Evolutionary conservation across 2,329 filamentous ascomycete species (phyloP), one percentile per base, ranked within the genome.

Genomic region (Aspergillus puulaauensis): DNA sequence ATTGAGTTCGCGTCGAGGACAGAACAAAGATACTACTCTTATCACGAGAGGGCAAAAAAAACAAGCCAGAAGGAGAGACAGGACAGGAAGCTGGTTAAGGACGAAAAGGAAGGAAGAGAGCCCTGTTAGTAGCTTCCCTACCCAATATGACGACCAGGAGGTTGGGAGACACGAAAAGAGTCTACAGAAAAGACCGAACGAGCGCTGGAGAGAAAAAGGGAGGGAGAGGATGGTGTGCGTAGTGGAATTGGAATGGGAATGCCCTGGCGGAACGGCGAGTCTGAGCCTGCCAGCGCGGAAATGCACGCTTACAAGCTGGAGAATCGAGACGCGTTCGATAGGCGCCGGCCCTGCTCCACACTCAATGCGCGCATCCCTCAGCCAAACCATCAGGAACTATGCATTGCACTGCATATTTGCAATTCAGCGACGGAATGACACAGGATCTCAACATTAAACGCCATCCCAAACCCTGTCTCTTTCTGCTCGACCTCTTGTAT

Each of bases 181-280:
- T 57, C 60, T 64, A 60, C 58, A 61, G 62, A 61, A 63, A 67
- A 62, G 61, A 64, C 64, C 58, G 63, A 66, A 63, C 60, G 54
- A 41, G 54, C 58, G 65, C 57, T 60, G 41, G 54, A 59, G 62
- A 48, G 19, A 45, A 65, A 66, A 68, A 64, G 57, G 61, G 60
- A 58, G 63, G 27, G 27, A 62, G 54, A 62, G 55, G 57, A 56
- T 54, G 57, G 62, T 68, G 62, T 68, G 68, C 67, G 70, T 67
- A 66, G 69, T 71, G 69, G 70, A 72, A 73, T 72, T 71, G 69
- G 70, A 72, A 73, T 72, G 69, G 68, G 70, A 72, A 73, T 72
- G 69, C 60, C 63, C 61, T 52, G 54, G 63, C 69, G 67, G 67
- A 68, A 62, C 35, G 14, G 35, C 35, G 35, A 37, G 35, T 37